Evolutionary conservation across 1,284 basidiomycete genomes (phyloP).

Genomic region (Trichosporon ovoides): DNA sequence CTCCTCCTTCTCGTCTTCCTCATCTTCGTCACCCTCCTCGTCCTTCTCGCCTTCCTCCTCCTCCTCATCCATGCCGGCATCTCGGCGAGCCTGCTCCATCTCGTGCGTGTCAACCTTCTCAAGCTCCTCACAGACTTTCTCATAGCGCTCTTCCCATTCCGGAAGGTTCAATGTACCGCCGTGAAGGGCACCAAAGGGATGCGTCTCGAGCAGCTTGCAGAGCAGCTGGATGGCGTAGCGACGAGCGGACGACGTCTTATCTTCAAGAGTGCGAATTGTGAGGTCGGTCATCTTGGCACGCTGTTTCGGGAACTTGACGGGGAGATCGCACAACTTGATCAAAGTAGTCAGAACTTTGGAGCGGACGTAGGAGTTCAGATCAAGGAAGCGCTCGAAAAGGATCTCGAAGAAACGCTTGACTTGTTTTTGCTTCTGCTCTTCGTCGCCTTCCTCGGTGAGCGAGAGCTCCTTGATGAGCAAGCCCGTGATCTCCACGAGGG

Average conservation of each 20-base stretch:
- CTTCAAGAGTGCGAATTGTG: constrained; percentile 75
- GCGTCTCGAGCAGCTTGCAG: constrained; percentile 72
- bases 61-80: constrained; percentile 48
- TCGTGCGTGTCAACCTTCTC: constrained; percentile 58
- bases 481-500: constrained; percentile 80
- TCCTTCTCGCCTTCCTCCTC: constrained; percentile 30
- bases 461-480: constrained; percentile 72
- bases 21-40: constrained; percentile 35
- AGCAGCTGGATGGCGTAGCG: constrained; percentile 77
- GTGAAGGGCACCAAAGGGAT: constrained; percentile 81
- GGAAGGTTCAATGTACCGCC: constrained; percentile 71
- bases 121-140: constrained; percentile 55
- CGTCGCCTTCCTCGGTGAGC: constrained; percentile 55
- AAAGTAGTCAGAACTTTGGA: constrained; percentile 77
- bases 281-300: constrained; percentile 69
- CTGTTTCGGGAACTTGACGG: constrained; percentile 80
- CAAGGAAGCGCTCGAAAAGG: constrained; percentile 79
- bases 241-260: constrained; percentile 83
- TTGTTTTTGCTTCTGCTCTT: constrained; percentile 68
- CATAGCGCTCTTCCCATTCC: constrained; percentile 71
- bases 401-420: constrained; percentile 76
- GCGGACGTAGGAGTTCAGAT: constrained; percentile 88
- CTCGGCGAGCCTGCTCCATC: constrained; percentile 44
- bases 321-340: constrained; percentile 62
- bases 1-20: constrained; percentile 15